phyloP scores from a whole-genome alignment of 2,329 filamentous ascomycete species.

The Dactylonectria estremocensis region DNA sequence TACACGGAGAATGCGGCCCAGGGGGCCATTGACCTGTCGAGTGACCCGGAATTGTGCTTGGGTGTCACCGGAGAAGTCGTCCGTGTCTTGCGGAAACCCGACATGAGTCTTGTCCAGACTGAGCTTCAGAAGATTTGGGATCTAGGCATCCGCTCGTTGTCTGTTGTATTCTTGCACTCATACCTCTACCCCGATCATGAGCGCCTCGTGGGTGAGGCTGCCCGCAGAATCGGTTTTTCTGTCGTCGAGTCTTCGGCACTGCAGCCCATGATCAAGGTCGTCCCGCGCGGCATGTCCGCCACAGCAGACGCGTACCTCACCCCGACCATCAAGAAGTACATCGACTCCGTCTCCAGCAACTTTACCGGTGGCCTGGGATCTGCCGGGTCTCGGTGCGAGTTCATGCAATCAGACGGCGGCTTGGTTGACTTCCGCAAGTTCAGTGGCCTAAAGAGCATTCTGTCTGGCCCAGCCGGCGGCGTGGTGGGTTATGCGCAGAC shows the following conservation, averaged over 20 bases:
- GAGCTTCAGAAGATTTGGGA: constrained; percentile 74
- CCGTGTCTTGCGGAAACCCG: constrained; percentile 73
- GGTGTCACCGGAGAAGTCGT: constrained; percentile 79
- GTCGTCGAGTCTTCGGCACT: constrained; percentile 35
- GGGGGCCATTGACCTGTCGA: constrained; percentile 17
- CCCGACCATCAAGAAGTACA: constrained; percentile 54
- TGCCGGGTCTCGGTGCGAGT: constrained; percentile 35
- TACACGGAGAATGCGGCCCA: constrained; percentile 74
- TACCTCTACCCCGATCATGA: constrained; percentile 74
- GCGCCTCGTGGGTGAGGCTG: constrained; percentile 52
- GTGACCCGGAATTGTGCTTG: constrained; percentile 71
- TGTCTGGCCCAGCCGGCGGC: constrained; percentile 83
- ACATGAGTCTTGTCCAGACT: constrained; percentile 64
- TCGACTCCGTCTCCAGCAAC: constrained; percentile 44
- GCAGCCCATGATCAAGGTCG: constrained; percentile 58
- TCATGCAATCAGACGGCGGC: constrained; percentile 68
- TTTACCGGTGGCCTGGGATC: constrained; percentile 55
- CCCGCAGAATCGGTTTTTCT: constrained; percentile 58
- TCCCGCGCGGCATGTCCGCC: constrained; percentile 59
- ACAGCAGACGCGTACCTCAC: constrained; percentile 60
- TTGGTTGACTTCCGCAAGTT: constrained; percentile 73
- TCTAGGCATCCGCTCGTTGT: constrained; percentile 66
- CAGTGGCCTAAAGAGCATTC: constrained; percentile 77
- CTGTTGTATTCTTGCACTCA: constrained; percentile 79
- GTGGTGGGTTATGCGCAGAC: constrained; percentile 84